phyloP scores from a whole-genome alignment of 768 basidiomycete species.

The Mycena olivaceomarginata region DNA sequence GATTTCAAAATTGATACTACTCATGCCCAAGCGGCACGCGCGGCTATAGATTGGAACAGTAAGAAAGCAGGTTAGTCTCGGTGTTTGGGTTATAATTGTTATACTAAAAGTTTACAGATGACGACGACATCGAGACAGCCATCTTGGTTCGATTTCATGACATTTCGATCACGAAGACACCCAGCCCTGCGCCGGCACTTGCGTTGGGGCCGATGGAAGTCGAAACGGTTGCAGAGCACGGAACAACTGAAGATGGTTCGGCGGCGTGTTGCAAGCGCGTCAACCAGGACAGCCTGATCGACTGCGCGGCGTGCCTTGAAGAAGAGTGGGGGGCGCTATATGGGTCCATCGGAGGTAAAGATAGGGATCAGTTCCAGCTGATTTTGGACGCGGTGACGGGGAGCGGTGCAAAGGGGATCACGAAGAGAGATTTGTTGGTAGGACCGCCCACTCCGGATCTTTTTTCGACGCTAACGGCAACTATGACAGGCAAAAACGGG shows the following conservation, averaged over 20 bases:
- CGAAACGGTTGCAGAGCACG: slow-evolving; percentile 60
- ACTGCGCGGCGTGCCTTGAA: slow-evolving; percentile 68
- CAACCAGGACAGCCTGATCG: slow-evolving; percentile 57
- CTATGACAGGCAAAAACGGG: slow-evolving; percentile 43
- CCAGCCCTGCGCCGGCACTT: slow-evolving; percentile 44
- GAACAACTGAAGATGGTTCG: slow-evolving; percentile 61
- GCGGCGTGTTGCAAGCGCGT: slow-evolving; percentile 69
- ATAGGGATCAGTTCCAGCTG: slow-evolving; percentile 53
- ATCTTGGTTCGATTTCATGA: slow-evolving; percentile 68
- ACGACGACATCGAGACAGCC: slow-evolving; percentile 88
- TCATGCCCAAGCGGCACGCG: slow-evolving; percentile 72
- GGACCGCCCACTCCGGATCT: slow-evolving; percentile 32
- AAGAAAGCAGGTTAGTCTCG: slow-evolving; percentile 85
- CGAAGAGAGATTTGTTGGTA: slow-evolving; percentile 61
- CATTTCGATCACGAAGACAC: slow-evolving; percentile 39
- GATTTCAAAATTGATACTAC: slow-evolving; percentile 84
- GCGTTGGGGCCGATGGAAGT: slow-evolving; percentile 37
- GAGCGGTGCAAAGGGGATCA: slow-evolving; percentile 62
- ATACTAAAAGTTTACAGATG: slow-evolving; percentile 68
- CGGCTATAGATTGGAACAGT: slow-evolving; percentile 87
- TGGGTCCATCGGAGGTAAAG: slow-evolving; percentile 52
- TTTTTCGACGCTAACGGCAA: slow-evolving; percentile 40
- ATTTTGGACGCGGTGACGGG: slow-evolving; percentile 60
- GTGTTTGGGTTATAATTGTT: slow-evolving; percentile 1
- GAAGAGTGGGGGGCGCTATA: slow-evolving; percentile 59